These are phyloP conservation scores for Glycyrrhiza uralensis DNA, from an alignment of 306 rosid genomes.

Conservation along the genomic window DNA sequence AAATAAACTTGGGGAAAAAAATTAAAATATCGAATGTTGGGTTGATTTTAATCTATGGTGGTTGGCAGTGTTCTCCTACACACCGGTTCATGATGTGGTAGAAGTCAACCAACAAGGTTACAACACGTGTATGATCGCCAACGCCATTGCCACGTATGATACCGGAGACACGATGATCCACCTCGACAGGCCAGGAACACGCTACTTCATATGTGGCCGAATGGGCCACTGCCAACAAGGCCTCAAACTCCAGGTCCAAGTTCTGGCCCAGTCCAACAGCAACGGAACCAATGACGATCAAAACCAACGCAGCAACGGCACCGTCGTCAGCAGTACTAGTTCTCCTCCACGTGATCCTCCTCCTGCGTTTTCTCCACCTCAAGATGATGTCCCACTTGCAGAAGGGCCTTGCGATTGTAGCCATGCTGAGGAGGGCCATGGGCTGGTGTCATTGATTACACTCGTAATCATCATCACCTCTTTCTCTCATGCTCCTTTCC, in stretches of 20 bases:
- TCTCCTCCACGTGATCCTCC: not conserved
- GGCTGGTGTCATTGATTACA: constrained; percentile 19
- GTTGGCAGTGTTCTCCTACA: constrained; percentile 68
- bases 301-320: not conserved
- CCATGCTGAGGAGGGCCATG: not conserved
- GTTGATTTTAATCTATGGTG: not conserved
- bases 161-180: constrained; percentile 62
- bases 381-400: not conserved
- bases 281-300: constrained; percentile 27
- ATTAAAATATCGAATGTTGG: not conserved
- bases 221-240: constrained; percentile 61
- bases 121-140: constrained; percentile 39
- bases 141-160: constrained; percentile 44
- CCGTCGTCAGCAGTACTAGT: too few species aligned
- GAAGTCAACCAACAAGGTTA: constrained; percentile 58
- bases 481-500: not conserved
- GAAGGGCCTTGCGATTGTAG: constrained; percentile 22
- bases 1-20: not conserved
- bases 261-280: constrained; percentile 35
- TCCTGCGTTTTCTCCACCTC: not conserved
- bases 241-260: constrained; percentile 59
- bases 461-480: constrained; percentile 11
- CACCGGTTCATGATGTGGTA: constrained; percentile 68
- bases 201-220: constrained; percentile 78
- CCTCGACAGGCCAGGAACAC: constrained; percentile 48